Evolutionary conservation across 2,329 filamentous ascomycete genomes (phyloP).

Genomic region (Penicillium oxalicum): DNA sequence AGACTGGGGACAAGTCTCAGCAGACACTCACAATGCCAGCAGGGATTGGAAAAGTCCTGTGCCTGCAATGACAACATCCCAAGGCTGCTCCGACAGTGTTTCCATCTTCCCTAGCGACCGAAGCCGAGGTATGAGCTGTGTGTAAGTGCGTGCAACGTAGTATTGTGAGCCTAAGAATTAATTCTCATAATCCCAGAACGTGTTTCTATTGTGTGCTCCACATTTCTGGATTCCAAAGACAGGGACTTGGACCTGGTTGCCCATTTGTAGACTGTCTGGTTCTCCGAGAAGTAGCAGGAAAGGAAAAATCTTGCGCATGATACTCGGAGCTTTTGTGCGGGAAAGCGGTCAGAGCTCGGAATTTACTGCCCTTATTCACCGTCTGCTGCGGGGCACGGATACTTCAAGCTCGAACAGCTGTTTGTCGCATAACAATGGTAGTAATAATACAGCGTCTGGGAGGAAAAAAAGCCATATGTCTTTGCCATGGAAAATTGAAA

Average conservation of each 20-base stretch:
- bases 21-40: conserved; percentile 60
- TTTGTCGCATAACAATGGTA: no score
- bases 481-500: no score
- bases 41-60: conserved; percentile 74
- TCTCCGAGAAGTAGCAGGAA: conserved; percentile 1
- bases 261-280: neutral
- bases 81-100: conserved; percentile 64
- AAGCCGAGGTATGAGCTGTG: conserved; percentile 14
- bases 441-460: no score
- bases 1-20: conserved; percentile 6
- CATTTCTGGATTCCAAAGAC: conserved; percentile 4
- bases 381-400: no score
- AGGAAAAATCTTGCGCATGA: conserved; percentile 5
- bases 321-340: conserved; percentile 11
- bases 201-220: neutral
- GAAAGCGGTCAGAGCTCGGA: conserved; percentile 12
- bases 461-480: no score
- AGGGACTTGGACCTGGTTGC: neutral
- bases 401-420: no score
- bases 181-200: conserved; percentile 20
- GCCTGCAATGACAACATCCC: conserved; percentile 74
- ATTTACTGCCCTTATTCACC: no score
- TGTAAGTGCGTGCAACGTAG: conserved; percentile 14
- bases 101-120: conserved; percentile 52
- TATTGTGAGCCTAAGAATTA: conserved; percentile 13